phyloP scores from a whole-genome alignment of 371 early-diverging fungal species.

The Mortierella polycephala region DNA sequence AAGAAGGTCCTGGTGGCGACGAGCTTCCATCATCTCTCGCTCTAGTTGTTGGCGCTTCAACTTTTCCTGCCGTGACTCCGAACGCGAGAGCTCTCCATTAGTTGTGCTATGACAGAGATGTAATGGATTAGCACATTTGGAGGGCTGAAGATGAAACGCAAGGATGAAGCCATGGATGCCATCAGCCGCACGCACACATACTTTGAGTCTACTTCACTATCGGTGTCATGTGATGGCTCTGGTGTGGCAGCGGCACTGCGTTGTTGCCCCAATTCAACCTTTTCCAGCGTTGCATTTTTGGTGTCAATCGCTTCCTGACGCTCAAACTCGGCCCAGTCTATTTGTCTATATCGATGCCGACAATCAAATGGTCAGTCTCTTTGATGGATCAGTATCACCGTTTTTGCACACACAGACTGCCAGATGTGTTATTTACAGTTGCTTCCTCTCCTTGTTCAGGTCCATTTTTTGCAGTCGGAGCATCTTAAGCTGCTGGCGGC shows the following conservation, averaged over 20 bases:
- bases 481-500: slow-evolving; percentile 72
- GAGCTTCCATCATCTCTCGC: slow-evolving; percentile 61
- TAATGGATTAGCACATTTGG: too few relatives aligned
- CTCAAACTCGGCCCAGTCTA: slow-evolving; percentile 56
- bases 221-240: slow-evolving; percentile 24
- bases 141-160: too few relatives aligned
- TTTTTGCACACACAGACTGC: background rate
- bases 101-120: background rate
- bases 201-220: slow-evolving; percentile 25
- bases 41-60: slow-evolving; percentile 64
- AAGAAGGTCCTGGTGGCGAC: slow-evolving; percentile 58
- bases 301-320: slow-evolving; percentile 53
- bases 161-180: too few relatives aligned
- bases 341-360: slow-evolving; percentile 20
- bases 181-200: background rate
- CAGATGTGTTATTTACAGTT: slow-evolving; percentile 20
- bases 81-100: slow-evolving; percentile 41
- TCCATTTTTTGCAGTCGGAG: slow-evolving; percentile 75
- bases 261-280: slow-evolving; percentile 15
- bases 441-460: slow-evolving; percentile 68
- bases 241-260: slow-evolving; percentile 37
- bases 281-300: slow-evolving; percentile 26
- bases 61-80: slow-evolving; percentile 65
- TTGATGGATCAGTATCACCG: background rate
- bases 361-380: background rate